These are phyloP conservation scores for Actinomortierella ambigua DNA, from an alignment of 371 early-diverging fungal species.

Conservation along the genomic window DNA sequence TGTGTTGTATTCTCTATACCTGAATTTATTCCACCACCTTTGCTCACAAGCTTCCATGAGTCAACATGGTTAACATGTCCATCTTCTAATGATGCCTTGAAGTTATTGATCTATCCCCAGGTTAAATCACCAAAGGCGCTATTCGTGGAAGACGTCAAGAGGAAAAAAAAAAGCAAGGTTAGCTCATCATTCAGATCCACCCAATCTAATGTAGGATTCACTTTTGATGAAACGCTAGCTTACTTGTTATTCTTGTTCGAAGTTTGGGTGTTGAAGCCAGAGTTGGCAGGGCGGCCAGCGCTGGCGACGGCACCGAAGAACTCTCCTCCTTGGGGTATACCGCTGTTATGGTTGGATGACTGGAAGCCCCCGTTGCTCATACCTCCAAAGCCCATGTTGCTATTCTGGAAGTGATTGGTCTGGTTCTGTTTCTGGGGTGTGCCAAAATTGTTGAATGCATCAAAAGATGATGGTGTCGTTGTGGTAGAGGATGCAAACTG, in stretches of 20 bases:
- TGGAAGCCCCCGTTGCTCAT: not conserved
- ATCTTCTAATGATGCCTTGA: too few relatives aligned
- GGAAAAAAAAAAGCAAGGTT: not conserved
- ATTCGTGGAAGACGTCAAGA: not conserved
- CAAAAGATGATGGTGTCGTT: conserved; percentile 14
- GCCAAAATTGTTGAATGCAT: conserved; percentile 19
- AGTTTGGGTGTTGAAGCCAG: conserved; percentile 12
- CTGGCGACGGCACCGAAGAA: conserved; percentile 34
- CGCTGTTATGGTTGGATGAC: conserved; percentile 3
- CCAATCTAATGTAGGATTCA: not conserved
- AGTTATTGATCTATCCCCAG: conserved; percentile 19
- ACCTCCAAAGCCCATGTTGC: conserved; percentile 4
- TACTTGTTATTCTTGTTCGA: conserved; percentile 31
- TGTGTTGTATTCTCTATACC: too few relatives aligned
- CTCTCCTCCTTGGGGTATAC: conserved; percentile 35
- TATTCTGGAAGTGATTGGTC: conserved; percentile 2
- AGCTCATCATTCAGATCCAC: not conserved
- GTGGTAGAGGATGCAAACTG: conserved; percentile 14
- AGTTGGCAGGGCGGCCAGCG: conserved; percentile 12
- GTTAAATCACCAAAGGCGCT: conserved; percentile 41
- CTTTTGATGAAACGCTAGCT: not conserved
- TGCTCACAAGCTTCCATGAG: too few relatives aligned
- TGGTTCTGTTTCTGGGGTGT: conserved; percentile 10
- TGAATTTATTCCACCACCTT: too few relatives aligned
- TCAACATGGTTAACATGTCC: too few relatives aligned